phyloP scores from a whole-genome alignment of 2,329 filamentous ascomycete genomes.

The Didymella arachidicola region DNA sequence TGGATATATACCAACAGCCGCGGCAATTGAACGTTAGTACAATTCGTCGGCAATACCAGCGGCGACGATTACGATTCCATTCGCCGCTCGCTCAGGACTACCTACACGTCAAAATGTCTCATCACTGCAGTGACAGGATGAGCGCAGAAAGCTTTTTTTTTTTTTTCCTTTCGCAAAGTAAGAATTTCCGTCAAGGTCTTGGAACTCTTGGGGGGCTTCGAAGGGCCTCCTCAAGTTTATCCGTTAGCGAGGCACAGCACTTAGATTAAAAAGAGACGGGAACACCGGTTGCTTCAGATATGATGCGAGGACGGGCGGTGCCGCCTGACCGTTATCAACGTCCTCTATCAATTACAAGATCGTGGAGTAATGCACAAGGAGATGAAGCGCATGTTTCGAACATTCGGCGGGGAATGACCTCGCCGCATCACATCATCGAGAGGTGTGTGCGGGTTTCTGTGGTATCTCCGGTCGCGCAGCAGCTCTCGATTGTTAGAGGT shows the following conservation, averaged over 20 bases:
- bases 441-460: not conserved
- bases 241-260: constrained; percentile 11
- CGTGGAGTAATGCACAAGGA: not conserved
- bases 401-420: not conserved
- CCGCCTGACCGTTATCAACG: not conserved
- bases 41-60: constrained; percentile 11
- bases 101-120: not conserved
- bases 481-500: not conserved
- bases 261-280: constrained; percentile 12
- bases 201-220: constrained; percentile 4
- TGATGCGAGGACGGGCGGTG: constrained; percentile 7
- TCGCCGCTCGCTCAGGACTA: constrained; percentile 7
- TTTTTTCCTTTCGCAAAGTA: not conserved
- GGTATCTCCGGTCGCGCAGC: not conserved
- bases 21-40: constrained; percentile 16
- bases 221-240: constrained; percentile 2
- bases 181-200: constrained; percentile 9
- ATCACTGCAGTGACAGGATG: not conserved
- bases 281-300: constrained; percentile 1
- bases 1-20: constrained; percentile 10
- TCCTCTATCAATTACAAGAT: not conserved
- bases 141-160: constrained; percentile 4
- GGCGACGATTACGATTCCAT: constrained; percentile 3
- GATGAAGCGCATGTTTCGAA: not conserved
- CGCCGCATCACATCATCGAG: not conserved